Percentiles rank a stretch among this genome's conserved stretches.
phyloP scores from a whole-genome alignment of 371 early-diverging fungal genomes.

The Circinella umbellata region DNA sequence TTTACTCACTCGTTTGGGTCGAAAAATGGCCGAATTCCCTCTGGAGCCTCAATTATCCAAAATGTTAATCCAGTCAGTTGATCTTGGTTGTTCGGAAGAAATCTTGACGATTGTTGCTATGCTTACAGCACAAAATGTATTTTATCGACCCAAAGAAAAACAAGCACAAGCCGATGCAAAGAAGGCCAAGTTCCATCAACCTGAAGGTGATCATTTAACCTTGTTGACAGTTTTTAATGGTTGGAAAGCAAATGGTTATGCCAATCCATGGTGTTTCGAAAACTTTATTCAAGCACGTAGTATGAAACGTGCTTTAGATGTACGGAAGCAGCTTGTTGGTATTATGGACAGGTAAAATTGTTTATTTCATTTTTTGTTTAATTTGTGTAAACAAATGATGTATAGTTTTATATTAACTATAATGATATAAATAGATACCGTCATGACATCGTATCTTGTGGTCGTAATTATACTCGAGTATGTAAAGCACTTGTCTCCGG shows the following conservation, averaged over 20 bases:
- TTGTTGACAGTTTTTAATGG: slow-evolving; percentile 94
- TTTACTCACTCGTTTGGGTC: slow-evolving; percentile 88
- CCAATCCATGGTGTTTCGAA: slow-evolving; percentile 96
- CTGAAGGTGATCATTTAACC: slow-evolving; percentile 98
- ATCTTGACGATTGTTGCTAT: slow-evolving; percentile 96
- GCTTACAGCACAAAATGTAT: slow-evolving; percentile 93
- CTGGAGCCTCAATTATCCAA: slow-evolving; percentile 93
- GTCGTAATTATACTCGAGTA: slow-evolving; percentile 89
- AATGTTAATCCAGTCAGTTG: slow-evolving; percentile 90
- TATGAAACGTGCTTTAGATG: slow-evolving; percentile 90
- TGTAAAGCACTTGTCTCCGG: slow-evolving; percentile 91
- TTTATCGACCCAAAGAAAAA: slow-evolving; percentile 96
- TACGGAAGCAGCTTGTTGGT: slow-evolving; percentile 93
- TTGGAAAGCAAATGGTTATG: slow-evolving; percentile 89
- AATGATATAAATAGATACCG: slow-evolving; percentile 60
- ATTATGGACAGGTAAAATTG: slow-evolving; percentile 88
- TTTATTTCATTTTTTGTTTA: not conserved
- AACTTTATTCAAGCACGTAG: slow-evolving; percentile 93
- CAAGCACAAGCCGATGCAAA: slow-evolving; percentile 92
- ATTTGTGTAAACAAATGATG: no score
- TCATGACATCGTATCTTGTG: slow-evolving; percentile 94
- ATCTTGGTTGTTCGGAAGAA: slow-evolving; percentile 94
- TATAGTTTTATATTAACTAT: not conserved
- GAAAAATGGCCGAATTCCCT: slow-evolving; percentile 98
- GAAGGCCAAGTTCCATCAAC: slow-evolving; percentile 97